Conservation (phyloP, 2,329 filamentous ascomycete species). For the Penicillium sp. region DNA sequence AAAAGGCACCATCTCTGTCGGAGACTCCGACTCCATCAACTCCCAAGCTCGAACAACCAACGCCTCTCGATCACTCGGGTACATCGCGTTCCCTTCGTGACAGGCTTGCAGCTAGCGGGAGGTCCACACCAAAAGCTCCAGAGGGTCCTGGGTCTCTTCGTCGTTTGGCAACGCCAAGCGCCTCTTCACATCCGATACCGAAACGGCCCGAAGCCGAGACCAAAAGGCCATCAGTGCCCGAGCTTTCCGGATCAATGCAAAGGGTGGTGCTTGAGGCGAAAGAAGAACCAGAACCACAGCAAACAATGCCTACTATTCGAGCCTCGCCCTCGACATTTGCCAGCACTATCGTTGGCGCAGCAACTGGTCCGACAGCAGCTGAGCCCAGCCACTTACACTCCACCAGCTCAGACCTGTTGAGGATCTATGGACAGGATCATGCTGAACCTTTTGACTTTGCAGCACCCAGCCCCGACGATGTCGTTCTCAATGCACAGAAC, state of each 20-base stretch:
- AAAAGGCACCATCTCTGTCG: slow-evolving; percentile 44
- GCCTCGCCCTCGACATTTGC: slow-evolving; percentile 53
- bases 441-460: slow-evolving; percentile 61
- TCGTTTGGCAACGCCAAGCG: slow-evolving; percentile 16
- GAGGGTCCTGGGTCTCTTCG: slow-evolving; percentile 24
- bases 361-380: slow-evolving; percentile 21
- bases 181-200: slow-evolving; percentile 12
- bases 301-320: slow-evolving; percentile 31
- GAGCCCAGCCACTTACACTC: slow-evolving; percentile 34
- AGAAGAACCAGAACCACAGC: slow-evolving; percentile 12
- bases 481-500: slow-evolving; percentile 78
- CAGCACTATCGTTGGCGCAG: slow-evolving; percentile 39
- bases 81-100: slow-evolving; percentile 37
- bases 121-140: slow-evolving; percentile 20
- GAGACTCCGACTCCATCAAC: slow-evolving; percentile 3
- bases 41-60: slow-evolving; percentile 7
- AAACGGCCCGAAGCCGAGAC: slow-evolving; percentile 21
- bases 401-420: slow-evolving; percentile 33
- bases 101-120: slow-evolving; percentile 34
- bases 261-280: slow-evolving; percentile 3
- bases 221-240: slow-evolving; percentile 4
- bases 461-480: slow-evolving; percentile 86
- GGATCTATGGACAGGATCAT: slow-evolving; percentile 38
- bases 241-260: slow-evolving; percentile 1
- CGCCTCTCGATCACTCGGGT: slow-evolving; percentile 18